Evolutionary conservation across 371 early-diverging fungal species (phyloP).

Genomic region (Rhizopus microsporus): DNA sequence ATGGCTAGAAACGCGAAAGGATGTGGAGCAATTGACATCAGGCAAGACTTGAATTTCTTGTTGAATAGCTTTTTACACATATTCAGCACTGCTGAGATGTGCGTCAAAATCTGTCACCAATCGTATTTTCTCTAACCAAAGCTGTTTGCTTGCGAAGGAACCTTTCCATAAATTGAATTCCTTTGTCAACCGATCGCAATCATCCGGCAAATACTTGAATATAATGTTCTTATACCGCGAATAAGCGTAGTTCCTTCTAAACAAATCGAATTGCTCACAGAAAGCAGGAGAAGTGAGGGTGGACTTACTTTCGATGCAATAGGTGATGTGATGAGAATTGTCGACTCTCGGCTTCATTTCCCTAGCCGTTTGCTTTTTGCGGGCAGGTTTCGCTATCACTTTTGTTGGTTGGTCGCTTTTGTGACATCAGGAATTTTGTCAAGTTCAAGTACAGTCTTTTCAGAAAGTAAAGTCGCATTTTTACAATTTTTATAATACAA

Average conservation of each 20-base stretch:
- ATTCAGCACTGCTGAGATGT: conserved; percentile 20
- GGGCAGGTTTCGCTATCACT: conserved; percentile 10
- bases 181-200: conserved; percentile 14
- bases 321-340: conserved; percentile 18
- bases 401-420: conserved; percentile 4
- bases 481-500: no score
- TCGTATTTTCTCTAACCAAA: conserved; percentile 19
- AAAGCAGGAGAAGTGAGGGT: conserved; percentile 20
- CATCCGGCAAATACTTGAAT: conserved; percentile 11
- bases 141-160: conserved; percentile 20
- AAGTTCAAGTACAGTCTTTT: conserved; percentile 15
- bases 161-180: conserved; percentile 17
- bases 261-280: conserved; percentile 18
- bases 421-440: conserved; percentile 16
- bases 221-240: conserved; percentile 19
- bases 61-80: conserved; percentile 21
- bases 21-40: conserved; percentile 19
- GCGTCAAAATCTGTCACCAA: conserved; percentile 17
- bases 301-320: conserved; percentile 20
- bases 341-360: conserved; percentile 12
- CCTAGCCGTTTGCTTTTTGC: conserved; percentile 11
- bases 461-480: no score
- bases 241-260: conserved; percentile 18
- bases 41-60: conserved; percentile 19
- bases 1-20: conserved; percentile 19